Evolutionary conservation across 306 rosid genomes (phyloP).

Genomic region (Quercus rubra): DNA sequence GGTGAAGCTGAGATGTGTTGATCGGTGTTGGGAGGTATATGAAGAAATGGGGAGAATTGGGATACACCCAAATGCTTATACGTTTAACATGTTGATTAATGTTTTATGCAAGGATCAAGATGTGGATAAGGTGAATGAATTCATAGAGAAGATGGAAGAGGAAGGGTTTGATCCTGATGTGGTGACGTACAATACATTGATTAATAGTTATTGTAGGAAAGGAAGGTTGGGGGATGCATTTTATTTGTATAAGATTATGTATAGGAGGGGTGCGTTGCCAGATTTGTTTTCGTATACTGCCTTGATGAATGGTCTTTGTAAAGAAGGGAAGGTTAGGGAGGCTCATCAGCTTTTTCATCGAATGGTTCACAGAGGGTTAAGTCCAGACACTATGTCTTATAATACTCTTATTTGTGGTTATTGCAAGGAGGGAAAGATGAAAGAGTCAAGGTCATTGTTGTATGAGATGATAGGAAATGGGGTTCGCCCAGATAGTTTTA

Average conservation of each 20-base stretch:
- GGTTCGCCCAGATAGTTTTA: constrained; percentile 52
- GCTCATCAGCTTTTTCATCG: constrained; percentile 91
- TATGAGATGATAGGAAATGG: constrained; percentile 65
- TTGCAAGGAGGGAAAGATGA: constrained; percentile 57
- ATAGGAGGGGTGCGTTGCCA: constrained; percentile 67
- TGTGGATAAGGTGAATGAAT: constrained; percentile 62
- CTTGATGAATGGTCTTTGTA: constrained; percentile 86
- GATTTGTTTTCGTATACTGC: constrained; percentile 69
- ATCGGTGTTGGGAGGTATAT: constrained; percentile 75
- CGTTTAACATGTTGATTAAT: constrained; percentile 74
- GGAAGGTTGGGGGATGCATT: constrained; percentile 75
- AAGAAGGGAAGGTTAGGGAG: constrained; percentile 58
- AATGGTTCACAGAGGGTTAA: constrained; percentile 70
- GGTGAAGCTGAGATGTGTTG: constrained; percentile 43
- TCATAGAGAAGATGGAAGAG: constrained; percentile 87
- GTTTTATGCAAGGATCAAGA: constrained; percentile 67
- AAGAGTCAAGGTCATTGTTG: constrained; percentile 51
- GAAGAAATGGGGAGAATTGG: constrained; percentile 86
- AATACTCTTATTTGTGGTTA: constrained; percentile 76
- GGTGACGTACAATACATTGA: constrained; percentile 72
- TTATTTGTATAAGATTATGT: constrained; percentile 77
- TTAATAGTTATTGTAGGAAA: constrained; percentile 71
- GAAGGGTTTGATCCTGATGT: constrained; percentile 87
- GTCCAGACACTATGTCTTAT: constrained; percentile 57
- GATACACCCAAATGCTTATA: constrained; percentile 64